Evolutionary conservation across 371 early-diverging fungal genomes (phyloP).

Genomic region (Mucor ambiguus): DNA sequence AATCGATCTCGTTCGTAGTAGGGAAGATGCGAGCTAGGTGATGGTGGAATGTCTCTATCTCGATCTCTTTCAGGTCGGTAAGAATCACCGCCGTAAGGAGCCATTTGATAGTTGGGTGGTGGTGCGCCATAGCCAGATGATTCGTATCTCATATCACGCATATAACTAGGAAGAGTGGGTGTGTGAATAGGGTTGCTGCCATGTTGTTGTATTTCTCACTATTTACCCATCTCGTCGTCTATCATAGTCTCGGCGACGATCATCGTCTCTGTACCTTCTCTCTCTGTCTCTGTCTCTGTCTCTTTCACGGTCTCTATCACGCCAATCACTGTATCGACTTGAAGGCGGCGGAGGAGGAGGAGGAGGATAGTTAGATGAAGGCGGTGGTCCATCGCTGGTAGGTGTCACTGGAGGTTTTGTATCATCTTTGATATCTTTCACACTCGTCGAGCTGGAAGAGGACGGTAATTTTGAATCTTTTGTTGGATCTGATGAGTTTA

Average conservation of each 20-base stretch:
- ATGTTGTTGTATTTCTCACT: not conserved
- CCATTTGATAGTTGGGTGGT: slow-evolving; percentile 32
- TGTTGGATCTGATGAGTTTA: slow-evolving; percentile 1
- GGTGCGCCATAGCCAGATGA: slow-evolving; percentile 43
- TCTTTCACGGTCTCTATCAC: slow-evolving; percentile 48
- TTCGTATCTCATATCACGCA: slow-evolving; percentile 42
- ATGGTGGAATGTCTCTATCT: slow-evolving; percentile 45
- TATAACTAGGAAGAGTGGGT: slow-evolving; percentile 23
- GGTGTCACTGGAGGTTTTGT: slow-evolving; percentile 19
- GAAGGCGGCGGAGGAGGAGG: not conserved
- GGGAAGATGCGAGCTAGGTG: slow-evolving; percentile 35
- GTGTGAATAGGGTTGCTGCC: not conserved
- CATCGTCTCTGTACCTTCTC: slow-evolving; percentile 47
- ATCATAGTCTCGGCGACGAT: slow-evolving; percentile 51
- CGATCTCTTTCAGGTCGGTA: slow-evolving; percentile 50
- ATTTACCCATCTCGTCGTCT: slow-evolving; percentile 38
- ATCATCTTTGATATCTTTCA: slow-evolving; percentile 41
- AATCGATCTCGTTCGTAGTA: slow-evolving; percentile 48
- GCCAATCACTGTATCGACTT: slow-evolving; percentile 35
- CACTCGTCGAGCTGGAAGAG: slow-evolving; percentile 14
- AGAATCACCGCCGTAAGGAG: slow-evolving; percentile 52
- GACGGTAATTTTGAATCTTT: slow-evolving; percentile 25
- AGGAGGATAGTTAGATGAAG: not conserved
- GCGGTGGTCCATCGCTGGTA: not conserved
- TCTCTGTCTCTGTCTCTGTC: slow-evolving; percentile 53